Base-by-base conservation (phyloP, 768 basidiomycete genomes). In the Filobasidium wieringae region DNA sequence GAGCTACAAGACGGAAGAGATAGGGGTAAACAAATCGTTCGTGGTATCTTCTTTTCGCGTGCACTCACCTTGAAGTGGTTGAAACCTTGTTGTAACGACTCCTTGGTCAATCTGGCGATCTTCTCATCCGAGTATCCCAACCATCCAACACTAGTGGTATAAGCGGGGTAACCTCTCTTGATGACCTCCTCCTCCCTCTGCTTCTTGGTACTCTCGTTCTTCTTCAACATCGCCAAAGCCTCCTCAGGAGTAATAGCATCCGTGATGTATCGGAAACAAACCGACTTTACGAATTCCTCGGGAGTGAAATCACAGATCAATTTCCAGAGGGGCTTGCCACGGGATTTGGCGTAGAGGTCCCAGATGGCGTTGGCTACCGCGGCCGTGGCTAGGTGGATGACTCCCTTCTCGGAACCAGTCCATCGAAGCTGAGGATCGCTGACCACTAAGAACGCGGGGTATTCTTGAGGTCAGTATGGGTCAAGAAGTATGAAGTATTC, bases 341-440 rank as follows among this genome's bases (percentile, higher is more conserved):
- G 84, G 78, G 49, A 31, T 43, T 71, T 72, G 34, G 70, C 72
- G 15, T 60, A 67, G 64, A 93, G 83, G 67, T 95, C 92, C 92
- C 92, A 96, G 1, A 93, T 67, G 0, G 91, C 92, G 63, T 95
- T 95, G 71, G 88, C 82, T 7, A 96, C 88, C 1, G 88, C 88
- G 5, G 81, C 88, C 0, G 86, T 80, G 2, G 90, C 88, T 52
- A 93, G 83, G 69, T 89, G 87, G 53, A 96, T 91, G 2, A 96
- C 88, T 52, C 92, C 92, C 73, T 93, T 93, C 71, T 93, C 91
- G 0, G 91, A 90, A 5, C 89, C 90, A 66, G 91, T 84, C 92
- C 92, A 96, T 73, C 92, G 80, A 57, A 93, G 76, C 70, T 96
- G 92, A 32, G 92, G 81, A 75, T 96, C 92, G 1, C 85, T 81